Evolutionary conservation across 805 yeast species (phyloP), one percentile per base, ranked within the genome.

Genomic region (Metschnikowia reukaufii): DNA sequence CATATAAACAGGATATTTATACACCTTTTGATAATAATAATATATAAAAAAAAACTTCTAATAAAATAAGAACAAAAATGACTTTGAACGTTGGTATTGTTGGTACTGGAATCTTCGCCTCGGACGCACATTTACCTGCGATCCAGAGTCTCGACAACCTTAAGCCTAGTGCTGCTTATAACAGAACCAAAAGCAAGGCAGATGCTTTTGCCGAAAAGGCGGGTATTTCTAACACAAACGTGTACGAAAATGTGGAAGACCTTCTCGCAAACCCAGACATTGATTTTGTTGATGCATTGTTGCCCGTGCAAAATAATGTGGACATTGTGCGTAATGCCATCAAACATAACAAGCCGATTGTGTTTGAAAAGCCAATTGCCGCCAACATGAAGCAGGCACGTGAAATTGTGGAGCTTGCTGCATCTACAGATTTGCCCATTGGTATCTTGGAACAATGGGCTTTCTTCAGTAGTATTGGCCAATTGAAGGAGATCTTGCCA

Each of bases 351-450:
- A 92, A 91, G 69, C 94, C 96, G 48, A 74, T 91, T 38, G 74
- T 81, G 32, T 67, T 92, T 59, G 98, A 92, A 65, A 92, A 92
- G 70, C 98, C 98, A 54, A 83, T 92, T 62, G 94, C 97, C 29
- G 96, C 96, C 33, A 83, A 78, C 50, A 65, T 92, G 58, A 78
- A 73, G 9, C 96, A 89, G 63, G 97, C 97, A 18, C 76, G 73
- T 50, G 84, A 87, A 65, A 80, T 92, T 47, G 96, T 91, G 34
- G 65, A 80, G 50, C 61, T 92, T 38, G 72, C 90, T 36, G 76
- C 76, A 40, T 59, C 73, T 7, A 72, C 91, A 15, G 81, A 81
- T 23, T 59, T 88, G 20, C 91, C 94, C 16, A 79, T 91, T 42
- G 76, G 82, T 46, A 75, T 92, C 42, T 83, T 87, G 60, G 98